These are phyloP conservation scores for Sporisorium exsertum DNA, from an alignment of 1,284 basidiomycete species.

Conservation along the genomic window DNA sequence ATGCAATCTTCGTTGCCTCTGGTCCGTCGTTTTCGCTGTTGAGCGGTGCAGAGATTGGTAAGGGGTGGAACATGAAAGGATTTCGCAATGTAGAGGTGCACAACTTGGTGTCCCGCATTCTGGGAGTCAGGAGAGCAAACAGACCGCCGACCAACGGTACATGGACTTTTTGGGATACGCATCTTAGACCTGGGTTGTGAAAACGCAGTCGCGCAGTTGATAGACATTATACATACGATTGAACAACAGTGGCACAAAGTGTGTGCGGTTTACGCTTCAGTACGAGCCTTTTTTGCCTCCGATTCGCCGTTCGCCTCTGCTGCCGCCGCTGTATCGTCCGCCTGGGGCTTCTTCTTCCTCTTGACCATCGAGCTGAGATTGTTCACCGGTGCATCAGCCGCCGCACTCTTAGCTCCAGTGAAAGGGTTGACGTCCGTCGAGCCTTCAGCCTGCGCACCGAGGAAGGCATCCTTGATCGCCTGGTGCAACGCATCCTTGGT, in stretches of 20 bases:
- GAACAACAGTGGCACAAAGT: not conserved
- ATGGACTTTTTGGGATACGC: slow-evolving; percentile 28
- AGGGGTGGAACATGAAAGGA: slow-evolving; percentile 73
- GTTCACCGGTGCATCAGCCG: slow-evolving; percentile 50
- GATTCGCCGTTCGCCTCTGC: slow-evolving; percentile 10
- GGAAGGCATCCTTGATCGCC: slow-evolving; percentile 65
- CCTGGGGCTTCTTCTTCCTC: slow-evolving; percentile 56
- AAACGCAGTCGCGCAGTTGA: slow-evolving; percentile 1
- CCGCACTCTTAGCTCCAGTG: slow-evolving; percentile 20
- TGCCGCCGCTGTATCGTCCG: slow-evolving; percentile 6
- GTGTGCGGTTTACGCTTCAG: slow-evolving; percentile 18
- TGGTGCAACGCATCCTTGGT: slow-evolving; percentile 60
- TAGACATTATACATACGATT: slow-evolving; percentile 1
- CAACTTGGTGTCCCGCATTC: slow-evolving; percentile 80
- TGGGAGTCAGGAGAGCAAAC: slow-evolving; percentile 74
- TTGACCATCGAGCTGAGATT: slow-evolving; percentile 62
- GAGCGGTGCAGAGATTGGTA: not conserved
- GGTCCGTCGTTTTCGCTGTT: slow-evolving; percentile 80
- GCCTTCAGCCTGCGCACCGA: slow-evolving; percentile 45
- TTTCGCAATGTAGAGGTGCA: slow-evolving; percentile 88
- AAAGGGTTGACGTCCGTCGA: slow-evolving; percentile 23
- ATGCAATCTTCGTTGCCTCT: slow-evolving; percentile 87
- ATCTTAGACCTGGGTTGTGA: slow-evolving; percentile 34
- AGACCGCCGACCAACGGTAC: slow-evolving; percentile 28
- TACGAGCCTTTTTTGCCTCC: slow-evolving; percentile 41